Evolutionary conservation across 495 filamentous ascomycete species (phyloP), one percentile per base, ranked within the genome.

Genomic region (Penicillium cataractarum): DNA sequence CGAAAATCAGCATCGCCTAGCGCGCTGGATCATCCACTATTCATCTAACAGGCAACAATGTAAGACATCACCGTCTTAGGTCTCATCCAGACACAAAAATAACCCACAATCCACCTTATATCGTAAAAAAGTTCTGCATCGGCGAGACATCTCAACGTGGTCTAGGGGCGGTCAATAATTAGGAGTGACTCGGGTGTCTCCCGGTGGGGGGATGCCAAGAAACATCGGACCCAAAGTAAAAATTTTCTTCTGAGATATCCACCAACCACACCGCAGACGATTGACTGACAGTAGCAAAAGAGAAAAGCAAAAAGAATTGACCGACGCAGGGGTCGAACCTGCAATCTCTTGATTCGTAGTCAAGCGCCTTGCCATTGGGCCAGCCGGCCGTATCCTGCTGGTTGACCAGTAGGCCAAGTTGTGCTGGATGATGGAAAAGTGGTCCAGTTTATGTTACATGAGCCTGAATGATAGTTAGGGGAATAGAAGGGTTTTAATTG

Each of bases 361-460:
- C 85, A 87, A 87, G 83, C 84, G 84, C 84, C 85, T 87, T 87
- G 81, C 85, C 85, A 87, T 87, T 87, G 82, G 82, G 83, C 84
- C 82, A 87, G 78, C 77, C 70, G 77, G 76, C 69, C 76, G 57
- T 52, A 21, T 39, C 2, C 35, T 15, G 35, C 15, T 39, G 12
- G 15, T 2, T 39, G 35, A 39, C 35, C 35, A 5, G 4, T 39
- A 15, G 35, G 35, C 35, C 35, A 39, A 39, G 35, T 12, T 6
- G 15, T 39, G 13, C 35, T 17, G 35, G 35, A 5, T 39, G 42
- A 46, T 24, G 35, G 8, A 46, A 32, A 0, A 1, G 31, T 1
- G 4, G 5, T 2, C 29, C 0, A 6, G 33, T 22, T 12, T 33
- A 15, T 46, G 29, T 29, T 35, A 58, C 10, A 49, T 58, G 27